Base-by-base conservation (phyloP, 2,329 filamentous ascomycete genomes). In the Fragosphaeria purpurea region DNA sequence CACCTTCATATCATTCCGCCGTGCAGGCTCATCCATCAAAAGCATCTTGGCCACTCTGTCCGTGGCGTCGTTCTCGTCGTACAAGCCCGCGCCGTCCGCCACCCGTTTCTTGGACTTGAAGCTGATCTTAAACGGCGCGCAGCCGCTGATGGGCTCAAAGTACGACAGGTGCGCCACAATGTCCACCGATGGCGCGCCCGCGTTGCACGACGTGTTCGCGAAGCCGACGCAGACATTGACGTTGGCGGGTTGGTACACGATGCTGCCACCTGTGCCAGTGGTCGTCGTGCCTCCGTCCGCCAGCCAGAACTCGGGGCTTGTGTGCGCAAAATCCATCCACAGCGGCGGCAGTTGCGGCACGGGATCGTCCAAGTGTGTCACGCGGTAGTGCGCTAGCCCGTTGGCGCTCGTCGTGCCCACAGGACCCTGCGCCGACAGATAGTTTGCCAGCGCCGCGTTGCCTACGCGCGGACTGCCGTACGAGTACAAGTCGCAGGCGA, bases 221-320 rank as follows among this genome's bases (percentile, higher is more conserved):
- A 65, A 68, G 53, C 78, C 78, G 11, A 62, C 52, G 65, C 77
- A 81, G 31, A 73, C 63, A 46, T 65, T 58, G 57, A 80, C 58
- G 46, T 74, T 67, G 5, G 45, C 50, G 35, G 70, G 55, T 6
- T 57, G 54, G 58, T 74, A 74, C 54, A 65, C 56, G 40, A 62
- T 56, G 8, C 11, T 31, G 46, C 44, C 47, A 5, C 30, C 33
- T 9, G 39, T 33, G 8, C 6, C 12, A 6, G 64, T 66, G 48
- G 54, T 59, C 46, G 55, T 59, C 12, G 62, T 56, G 3, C 48
- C 48, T 12, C 69, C 69, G 35, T 59, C 61, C 7, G 67, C 61
- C 38, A 85, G 68, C 73, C 78, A 87, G 66, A 81, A 86, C 70
- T 88, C 85, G 1, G 84, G 82, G 12, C 71, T 77, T n/a, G 79